These are phyloP conservation scores for Scutellaria minor DNA, from an alignment of 257 asterid genomes.

Conservation along the genomic window DNA sequence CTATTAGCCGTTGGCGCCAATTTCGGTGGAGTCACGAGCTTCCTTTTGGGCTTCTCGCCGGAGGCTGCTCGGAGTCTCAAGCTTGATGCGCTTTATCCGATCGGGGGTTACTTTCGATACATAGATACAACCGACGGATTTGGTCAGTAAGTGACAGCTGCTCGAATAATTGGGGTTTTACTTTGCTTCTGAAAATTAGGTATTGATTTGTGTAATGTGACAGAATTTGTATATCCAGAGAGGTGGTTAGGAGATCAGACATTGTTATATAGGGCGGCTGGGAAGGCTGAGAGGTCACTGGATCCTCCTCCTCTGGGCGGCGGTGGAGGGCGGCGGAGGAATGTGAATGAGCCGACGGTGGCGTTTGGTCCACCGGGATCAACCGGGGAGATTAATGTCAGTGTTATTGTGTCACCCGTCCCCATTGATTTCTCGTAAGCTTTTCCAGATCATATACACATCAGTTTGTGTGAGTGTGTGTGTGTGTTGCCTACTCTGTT, in stretches of 20 bases:
- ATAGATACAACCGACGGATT: slow-evolving; percentile 67
- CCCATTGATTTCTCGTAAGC: slow-evolving; percentile 80
- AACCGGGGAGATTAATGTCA: slow-evolving; percentile 87
- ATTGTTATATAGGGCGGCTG: slow-evolving; percentile 76
- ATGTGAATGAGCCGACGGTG: slow-evolving; percentile 69
- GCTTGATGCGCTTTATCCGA: slow-evolving; percentile 80
- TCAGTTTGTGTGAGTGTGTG: background rate
- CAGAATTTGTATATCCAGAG: slow-evolving; percentile 85
- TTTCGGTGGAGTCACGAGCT: slow-evolving; percentile 78
- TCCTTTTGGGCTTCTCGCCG: slow-evolving; percentile 74
- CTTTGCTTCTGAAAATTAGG: slow-evolving; percentile 21
- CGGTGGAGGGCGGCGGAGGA: slow-evolving; percentile 44
- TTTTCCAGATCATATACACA: background rate
- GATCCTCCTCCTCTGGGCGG: slow-evolving; percentile 63
- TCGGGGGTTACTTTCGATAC: slow-evolving; percentile 74
- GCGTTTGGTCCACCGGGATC: slow-evolving; percentile 99
- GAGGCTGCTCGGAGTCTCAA: slow-evolving; percentile 69
- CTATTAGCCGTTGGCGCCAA: slow-evolving; percentile 74
- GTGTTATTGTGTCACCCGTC: slow-evolving; percentile 82
- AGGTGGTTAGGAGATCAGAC: slow-evolving; percentile 94
- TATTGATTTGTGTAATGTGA: slow-evolving; percentile 25
- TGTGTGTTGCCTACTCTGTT: too few species aligned
- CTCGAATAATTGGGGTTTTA: background rate
- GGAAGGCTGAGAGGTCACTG: slow-evolving; percentile 71
- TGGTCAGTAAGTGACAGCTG: slow-evolving; percentile 53